A percentile compares a stretch with the other conserved stretches of the same genome.
Conservation (phyloP, 2,329 filamentous ascomycete species). For the Fusarium tanahbumbuense region DNA sequence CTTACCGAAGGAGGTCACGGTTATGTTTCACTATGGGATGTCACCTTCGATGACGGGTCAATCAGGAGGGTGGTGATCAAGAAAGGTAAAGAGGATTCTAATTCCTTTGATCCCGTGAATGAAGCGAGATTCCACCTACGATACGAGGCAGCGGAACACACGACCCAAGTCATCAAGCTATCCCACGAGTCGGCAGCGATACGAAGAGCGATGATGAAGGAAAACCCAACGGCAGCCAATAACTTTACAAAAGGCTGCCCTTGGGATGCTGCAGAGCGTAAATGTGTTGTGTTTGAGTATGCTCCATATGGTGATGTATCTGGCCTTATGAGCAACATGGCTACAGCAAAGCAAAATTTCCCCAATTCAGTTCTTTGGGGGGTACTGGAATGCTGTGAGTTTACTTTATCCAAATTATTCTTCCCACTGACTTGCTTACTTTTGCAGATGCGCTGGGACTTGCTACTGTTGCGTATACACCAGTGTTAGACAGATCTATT, state of each 20-base stretch:
- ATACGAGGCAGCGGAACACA: constrained; percentile 46
- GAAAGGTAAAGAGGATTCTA: neutral
- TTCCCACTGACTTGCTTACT: neutral
- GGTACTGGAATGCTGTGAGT: constrained; percentile 49
- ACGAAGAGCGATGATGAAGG: constrained; percentile 8
- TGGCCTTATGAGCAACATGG: constrained; percentile 27
- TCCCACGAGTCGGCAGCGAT: constrained; percentile 15
- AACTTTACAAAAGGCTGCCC: neutral
- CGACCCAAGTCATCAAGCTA: constrained; percentile 45
- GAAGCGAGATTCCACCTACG: constrained; percentile 45
- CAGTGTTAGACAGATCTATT: neutral
- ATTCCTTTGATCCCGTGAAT: constrained; percentile 3
- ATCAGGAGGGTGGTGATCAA: constrained; percentile 46
- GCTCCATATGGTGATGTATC: constrained; percentile 41
- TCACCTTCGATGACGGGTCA: constrained; percentile 37
- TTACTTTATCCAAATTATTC: neutral
- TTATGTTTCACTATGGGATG: constrained; percentile 42
- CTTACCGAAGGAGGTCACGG: constrained; percentile 47
- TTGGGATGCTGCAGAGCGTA: constrained; percentile 3
- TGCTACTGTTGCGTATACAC: constrained; percentile 46
- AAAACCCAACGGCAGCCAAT: neutral
- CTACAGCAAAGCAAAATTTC: constrained; percentile 4
- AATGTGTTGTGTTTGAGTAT: constrained; percentile 46
- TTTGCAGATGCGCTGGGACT: constrained; percentile 46
- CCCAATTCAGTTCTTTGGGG: constrained; percentile 45